Evolutionary conservation across 2,329 filamentous ascomycete species (phyloP), one percentile per base, ranked within the genome.

Genomic region (Xylariaceae sp.): DNA sequence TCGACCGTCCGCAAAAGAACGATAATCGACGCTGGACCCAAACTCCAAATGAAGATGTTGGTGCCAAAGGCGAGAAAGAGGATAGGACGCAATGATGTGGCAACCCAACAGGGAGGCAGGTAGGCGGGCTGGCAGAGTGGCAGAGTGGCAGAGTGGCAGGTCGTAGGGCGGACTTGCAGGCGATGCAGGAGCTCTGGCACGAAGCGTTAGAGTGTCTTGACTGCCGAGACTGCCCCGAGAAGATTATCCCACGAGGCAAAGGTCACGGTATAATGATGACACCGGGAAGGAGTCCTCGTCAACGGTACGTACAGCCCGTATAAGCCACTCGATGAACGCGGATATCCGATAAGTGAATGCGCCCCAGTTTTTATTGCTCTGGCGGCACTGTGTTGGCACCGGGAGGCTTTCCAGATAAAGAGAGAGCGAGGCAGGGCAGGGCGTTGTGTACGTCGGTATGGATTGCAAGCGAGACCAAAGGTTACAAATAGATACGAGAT

Each of bases 401-500:
- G 9, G 32, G 4, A 34, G 10, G 4, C 13, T 34, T 4, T 10
- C 10, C 9, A 3, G 13, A 34, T 13, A 34, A 34, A 34, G 32
- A 34, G 10, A 10, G 4, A 34, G 32, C 6, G 13, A 15, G 32
- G 32, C 32, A 34, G 13, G 32, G 32, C 13, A 34, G 13, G 32
- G 13, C 32, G 32, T 34, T 30, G 22, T 49, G 34, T n/a, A 30
- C 37, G n/a, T n/a, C n/a, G n/a, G n/a, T n/a, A 43, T 26, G 26
- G 19, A 43, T 36, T 44, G 36, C 41, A 53, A 46, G 55, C 50
- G 19, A 46, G 53, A 19, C 55, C 29, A 36, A 53, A 46, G 49
- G 41, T 47, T 49, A 55, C 53, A 53, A 51, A 49, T 46, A 54
- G 56, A 54, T 52, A 58, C 49, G 56, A 53, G 53, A 26, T 49